Conservation (phyloP, 2,329 filamentous ascomycete genomes). For the Uncinocarpus reesii region DNA sequence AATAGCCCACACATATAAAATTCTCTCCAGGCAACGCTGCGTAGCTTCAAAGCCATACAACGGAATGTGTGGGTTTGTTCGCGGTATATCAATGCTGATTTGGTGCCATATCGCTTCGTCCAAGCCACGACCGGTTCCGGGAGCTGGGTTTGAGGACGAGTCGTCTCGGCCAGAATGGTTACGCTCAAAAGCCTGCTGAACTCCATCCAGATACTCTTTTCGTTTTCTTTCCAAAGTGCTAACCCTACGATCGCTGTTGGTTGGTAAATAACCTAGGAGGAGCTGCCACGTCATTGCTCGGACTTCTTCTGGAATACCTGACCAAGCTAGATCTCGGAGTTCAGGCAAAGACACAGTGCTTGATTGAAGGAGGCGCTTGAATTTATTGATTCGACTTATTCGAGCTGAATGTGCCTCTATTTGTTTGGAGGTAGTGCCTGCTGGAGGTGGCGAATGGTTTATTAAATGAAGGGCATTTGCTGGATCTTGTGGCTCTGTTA, state of each 20-base stretch:
- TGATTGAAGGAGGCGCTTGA: slow-evolving; percentile 88
- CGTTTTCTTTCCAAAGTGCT: slow-evolving; percentile 85
- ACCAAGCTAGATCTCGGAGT: slow-evolving; percentile 79
- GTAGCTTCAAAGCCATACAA: slow-evolving; percentile 94
- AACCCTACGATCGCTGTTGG: slow-evolving; percentile 87
- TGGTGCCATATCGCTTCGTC: slow-evolving; percentile 99
- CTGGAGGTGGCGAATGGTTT: slow-evolving; percentile 65
- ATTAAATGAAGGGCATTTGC: slow-evolving; percentile 94
- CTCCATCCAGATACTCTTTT: slow-evolving; percentile 92
- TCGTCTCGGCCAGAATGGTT: slow-evolving; percentile 35
- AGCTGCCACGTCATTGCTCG: slow-evolving; percentile 99
- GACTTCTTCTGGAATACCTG: slow-evolving; percentile 85
- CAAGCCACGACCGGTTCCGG: slow-evolving; percentile 58
- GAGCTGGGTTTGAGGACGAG: slow-evolving; percentile 27
- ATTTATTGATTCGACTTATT: slow-evolving; percentile 94
- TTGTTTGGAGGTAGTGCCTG: slow-evolving; percentile 69
- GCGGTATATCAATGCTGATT: slow-evolving; percentile 94
- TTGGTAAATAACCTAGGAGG: slow-evolving; percentile 85
- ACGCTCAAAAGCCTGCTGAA: slow-evolving; percentile 56
- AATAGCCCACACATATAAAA: slow-evolving; percentile 95
- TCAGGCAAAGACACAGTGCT: slow-evolving; percentile 80
- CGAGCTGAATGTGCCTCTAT: slow-evolving; percentile 75
- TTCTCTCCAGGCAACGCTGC: slow-evolving; percentile 83
- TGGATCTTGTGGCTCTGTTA: slow-evolving; percentile 44
- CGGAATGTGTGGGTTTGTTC: slow-evolving; percentile 91